These are phyloP conservation scores for Tubosaeta sp. DNA, from an alignment of 768 basidiomycete genomes.

Conservation along the genomic window DNA sequence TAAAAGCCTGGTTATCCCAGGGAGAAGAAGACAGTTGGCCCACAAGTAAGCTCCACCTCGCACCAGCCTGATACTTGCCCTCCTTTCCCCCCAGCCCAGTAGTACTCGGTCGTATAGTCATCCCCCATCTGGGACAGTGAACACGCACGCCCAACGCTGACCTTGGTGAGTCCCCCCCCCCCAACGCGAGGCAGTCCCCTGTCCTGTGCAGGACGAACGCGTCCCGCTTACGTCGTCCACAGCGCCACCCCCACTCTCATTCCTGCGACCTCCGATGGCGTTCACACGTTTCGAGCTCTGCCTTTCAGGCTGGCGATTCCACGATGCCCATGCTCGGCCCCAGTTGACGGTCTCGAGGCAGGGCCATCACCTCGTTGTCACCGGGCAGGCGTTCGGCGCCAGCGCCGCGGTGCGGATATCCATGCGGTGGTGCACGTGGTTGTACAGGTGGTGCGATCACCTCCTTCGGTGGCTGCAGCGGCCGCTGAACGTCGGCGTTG, in stretches of 20 bases:
- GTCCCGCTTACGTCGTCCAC: conserved; percentile 3
- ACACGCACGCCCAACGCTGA: not conserved
- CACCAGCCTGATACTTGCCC: conserved; percentile 5
- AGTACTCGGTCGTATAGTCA: not conserved
- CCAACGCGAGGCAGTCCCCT: not conserved
- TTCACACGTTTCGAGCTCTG: conserved; percentile 26
- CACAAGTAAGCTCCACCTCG: conserved; percentile 9
- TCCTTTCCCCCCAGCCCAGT: not conserved
- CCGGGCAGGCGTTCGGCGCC: conserved; percentile 24
- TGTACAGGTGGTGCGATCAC: conserved; percentile 11
- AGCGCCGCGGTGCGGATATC: conserved; percentile 18
- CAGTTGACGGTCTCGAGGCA: conserved; percentile 20
- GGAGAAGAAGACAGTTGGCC: conserved; percentile 1
- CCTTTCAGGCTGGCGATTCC: conserved; percentile 19
- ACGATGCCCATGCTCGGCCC: conserved; percentile 17
- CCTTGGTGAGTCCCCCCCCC: not conserved
- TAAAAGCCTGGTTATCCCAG: conserved; percentile 12
- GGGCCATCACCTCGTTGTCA: conserved; percentile 20
- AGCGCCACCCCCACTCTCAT: not conserved
- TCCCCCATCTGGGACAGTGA: not conserved
- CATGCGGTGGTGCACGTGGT: conserved; percentile 23
- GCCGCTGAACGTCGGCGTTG: not conserved
- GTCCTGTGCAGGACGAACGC: not conserved
- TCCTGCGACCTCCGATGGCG: conserved; percentile 5
- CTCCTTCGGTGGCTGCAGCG: conserved; percentile 4